These are phyloP conservation scores for Colletotrichum sp. DNA, from an alignment of 2,329 filamentous ascomycete genomes.

Conservation along the genomic window DNA sequence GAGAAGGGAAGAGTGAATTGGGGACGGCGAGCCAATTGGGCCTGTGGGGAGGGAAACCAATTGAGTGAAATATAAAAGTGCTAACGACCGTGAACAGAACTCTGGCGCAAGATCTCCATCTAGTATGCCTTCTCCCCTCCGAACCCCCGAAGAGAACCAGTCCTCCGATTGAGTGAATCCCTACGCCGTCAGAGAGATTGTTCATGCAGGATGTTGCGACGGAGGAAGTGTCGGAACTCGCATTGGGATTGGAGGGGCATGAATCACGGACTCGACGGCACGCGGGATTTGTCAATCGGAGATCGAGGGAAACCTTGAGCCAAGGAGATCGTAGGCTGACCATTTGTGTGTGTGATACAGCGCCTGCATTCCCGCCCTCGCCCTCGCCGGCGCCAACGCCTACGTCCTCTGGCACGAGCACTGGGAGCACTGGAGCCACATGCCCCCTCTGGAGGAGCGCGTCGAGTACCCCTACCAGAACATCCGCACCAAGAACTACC, in stretches of 20 bases:
- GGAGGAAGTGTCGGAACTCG: background rate
- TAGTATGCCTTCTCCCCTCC: conserved; percentile 70
- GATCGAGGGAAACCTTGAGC: background rate
- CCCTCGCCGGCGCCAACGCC: conserved; percentile 79
- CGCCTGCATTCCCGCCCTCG: conserved; percentile 74
- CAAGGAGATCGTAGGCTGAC: background rate
- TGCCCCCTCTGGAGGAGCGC: conserved; percentile 87
- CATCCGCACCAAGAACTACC: conserved; percentile 94
- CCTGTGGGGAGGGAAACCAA: background rate
- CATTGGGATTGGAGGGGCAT: background rate
- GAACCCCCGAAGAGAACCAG: background rate
- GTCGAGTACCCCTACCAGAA: conserved; percentile 97
- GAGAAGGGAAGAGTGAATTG: background rate
- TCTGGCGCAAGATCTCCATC: conserved; percentile 95
- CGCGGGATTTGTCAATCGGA: background rate
- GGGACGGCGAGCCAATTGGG: background rate
- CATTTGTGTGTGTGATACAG: conserved; percentile 49
- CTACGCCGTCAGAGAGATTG: background rate
- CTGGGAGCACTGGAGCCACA: conserved; percentile 93
- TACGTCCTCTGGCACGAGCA: conserved; percentile 93
- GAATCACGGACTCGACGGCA: background rate
- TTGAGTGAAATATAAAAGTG: background rate
- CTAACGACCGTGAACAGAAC: conserved; percentile 59
- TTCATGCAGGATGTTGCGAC: background rate
- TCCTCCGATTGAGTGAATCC: background rate